Evolutionary conservation across 805 yeast genomes (phyloP), one percentile per base, ranked within the genome.

Genomic region (Pichia exigua): DNA sequence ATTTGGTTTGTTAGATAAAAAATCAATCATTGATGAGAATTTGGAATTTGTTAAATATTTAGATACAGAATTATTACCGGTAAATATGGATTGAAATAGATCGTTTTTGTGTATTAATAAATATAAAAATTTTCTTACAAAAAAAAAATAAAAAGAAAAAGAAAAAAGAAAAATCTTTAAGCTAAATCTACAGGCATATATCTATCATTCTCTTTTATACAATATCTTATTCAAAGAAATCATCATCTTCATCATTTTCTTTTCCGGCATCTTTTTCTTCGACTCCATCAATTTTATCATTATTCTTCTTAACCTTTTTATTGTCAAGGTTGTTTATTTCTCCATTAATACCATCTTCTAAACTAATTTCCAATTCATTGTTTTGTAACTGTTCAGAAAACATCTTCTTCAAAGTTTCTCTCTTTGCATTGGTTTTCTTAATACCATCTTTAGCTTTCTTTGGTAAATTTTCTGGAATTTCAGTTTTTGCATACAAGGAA

Each of bases 401-500:
- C 42, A 76, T 67, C 57, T 77, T 79, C 63, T 79, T 79, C 58
- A 75, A 78, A 61, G 65, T 69, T 26, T 63, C 62, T 54, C 76
- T 69, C 53, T 65, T 72, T 45, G 68, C 70, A 50, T 77, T 78
- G 1, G 82, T 72, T 49, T 62, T 60, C 45, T 67, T 68, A 47
- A 70, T 50, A 8, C 82, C 83, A 50, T 66, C 69, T 54, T 69
- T 72, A 15, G 73, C 76, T 47, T 65, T 67, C 8, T 61, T 60
- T 22, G 55, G 48, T 43, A 55, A 35, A 47, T 67, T 65, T n/a
- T 67, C 68, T 43, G 68, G 67, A 26, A 57, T 65, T 21, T 63
- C 59, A 3, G 63, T 63, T 35, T 66, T 67, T 20, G 94, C 90
- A 65, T 81, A 91, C 53, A 91, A 67, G 0, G 97, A 79, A 38